These are phyloP conservation scores for Talaromyces atroroseus DNA, from an alignment of 2,329 filamentous ascomycete genomes.

Conservation along the genomic window DNA sequence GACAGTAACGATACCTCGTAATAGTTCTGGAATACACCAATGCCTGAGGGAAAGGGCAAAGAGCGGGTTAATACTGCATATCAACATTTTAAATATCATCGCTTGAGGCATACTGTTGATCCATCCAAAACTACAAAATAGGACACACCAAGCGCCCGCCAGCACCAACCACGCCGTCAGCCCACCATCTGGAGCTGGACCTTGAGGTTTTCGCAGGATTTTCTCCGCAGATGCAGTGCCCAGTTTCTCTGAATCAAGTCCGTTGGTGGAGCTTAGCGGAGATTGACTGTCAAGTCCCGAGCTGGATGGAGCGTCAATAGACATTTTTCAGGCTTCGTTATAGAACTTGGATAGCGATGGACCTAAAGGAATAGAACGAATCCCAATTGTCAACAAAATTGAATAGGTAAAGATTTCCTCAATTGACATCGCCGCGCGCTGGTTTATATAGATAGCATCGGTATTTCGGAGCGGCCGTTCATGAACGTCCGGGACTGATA, in stretches of 20 bases:
- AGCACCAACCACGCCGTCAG: slow-evolving; percentile 22
- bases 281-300: neutral
- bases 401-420: no score
- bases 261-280: neutral
- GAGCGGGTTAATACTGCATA: neutral
- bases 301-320: neutral
- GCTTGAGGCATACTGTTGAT: slow-evolving; percentile 38
- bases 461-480: neutral
- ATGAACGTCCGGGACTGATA: neutral
- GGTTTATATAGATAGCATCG: neutral
- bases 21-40: slow-evolving; percentile 48
- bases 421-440: neutral
- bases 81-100: neutral
- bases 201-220: neutral
- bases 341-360: no score
- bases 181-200: slow-evolving; percentile 20
- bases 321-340: neutral
- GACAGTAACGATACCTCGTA: slow-evolving; percentile 48
- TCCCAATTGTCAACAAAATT: neutral
- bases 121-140: slow-evolving; percentile 38
- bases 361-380: no score
- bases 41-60: neutral
- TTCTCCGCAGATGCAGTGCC: neutral
- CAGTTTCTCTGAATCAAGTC: neutral
- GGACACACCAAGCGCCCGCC: slow-evolving; percentile 18